phyloP scores from a whole-genome alignment of 257 asterid species.

The Solanum pinnatisectum region DNA sequence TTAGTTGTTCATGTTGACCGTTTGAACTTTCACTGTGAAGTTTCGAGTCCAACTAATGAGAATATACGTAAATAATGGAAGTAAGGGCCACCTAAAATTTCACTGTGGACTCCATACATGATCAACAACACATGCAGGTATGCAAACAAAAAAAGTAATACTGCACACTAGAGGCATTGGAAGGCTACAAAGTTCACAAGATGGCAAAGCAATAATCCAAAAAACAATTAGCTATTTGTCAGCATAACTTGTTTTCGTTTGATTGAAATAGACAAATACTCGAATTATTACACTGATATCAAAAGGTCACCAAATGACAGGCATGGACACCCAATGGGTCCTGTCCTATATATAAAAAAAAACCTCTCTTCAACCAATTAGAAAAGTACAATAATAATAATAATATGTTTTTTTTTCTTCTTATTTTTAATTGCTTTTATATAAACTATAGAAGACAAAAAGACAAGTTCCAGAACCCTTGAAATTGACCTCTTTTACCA shows the following conservation, averaged over 20 bases:
- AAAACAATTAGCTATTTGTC: slow-evolving; percentile 11
- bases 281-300: neutral
- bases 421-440: neutral
- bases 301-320: slow-evolving; percentile 22
- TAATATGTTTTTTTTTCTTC: neutral
- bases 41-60: neutral
- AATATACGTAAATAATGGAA: neutral
- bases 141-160: neutral
- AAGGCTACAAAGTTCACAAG: slow-evolving; percentile 34
- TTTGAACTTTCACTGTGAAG: neutral
- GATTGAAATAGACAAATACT: slow-evolving; percentile 28
- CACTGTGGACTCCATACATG: neutral
- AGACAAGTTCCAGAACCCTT: neutral
- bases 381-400: neutral
- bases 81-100: neutral
- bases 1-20: neutral
- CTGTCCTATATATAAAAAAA: neutral
- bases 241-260: slow-evolving; percentile 1
- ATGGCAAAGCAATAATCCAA: slow-evolving; percentile 20
- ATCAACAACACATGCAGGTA: neutral
- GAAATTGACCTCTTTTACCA: neutral
- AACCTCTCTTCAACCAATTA: neutral
- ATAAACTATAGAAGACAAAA: neutral
- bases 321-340: slow-evolving; percentile 3
- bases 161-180: neutral